Evolutionary conservation across 495 filamentous ascomycete genomes (phyloP).

Genomic region (Parmelia sp.): DNA sequence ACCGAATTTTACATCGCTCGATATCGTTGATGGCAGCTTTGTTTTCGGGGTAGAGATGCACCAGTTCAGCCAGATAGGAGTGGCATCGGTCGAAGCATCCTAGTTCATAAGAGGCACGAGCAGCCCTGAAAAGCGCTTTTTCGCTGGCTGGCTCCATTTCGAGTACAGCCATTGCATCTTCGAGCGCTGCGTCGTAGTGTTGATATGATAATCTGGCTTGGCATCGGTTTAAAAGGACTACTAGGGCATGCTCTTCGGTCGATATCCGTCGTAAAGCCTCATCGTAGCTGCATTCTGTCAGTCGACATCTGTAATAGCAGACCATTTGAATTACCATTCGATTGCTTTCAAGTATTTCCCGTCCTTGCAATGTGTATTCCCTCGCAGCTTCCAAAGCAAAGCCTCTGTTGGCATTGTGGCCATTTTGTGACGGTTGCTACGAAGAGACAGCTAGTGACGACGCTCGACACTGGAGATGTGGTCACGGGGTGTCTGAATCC

Average conservation of each 20-base stretch:
- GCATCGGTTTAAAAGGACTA: conserved; percentile 39
- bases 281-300: conserved; percentile 1
- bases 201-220: conserved; percentile 39
- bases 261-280: neutral
- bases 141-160: conserved; percentile 27
- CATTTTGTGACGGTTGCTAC: neutral
- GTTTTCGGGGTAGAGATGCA: conserved; percentile 29
- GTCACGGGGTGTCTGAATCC: neutral
- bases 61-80: conserved; percentile 26
- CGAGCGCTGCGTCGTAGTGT: conserved; percentile 43
- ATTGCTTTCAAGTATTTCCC: conserved; percentile 4
- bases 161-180: conserved; percentile 33
- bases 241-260: neutral
- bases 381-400: neutral
- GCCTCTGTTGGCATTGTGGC: neutral
- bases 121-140: conserved; percentile 44
- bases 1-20: conserved; percentile 28
- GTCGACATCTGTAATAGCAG: neutral
- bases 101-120: conserved; percentile 42
- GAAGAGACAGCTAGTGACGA: neutral
- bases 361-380: conserved; percentile 3
- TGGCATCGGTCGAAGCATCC: conserved; percentile 36
- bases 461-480: neutral
- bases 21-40: conserved; percentile 31
- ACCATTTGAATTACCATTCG: conserved; percentile 4